Conservation (phyloP, 2,329 filamentous ascomycete species). For the Fusarium mangiferae region DNA sequence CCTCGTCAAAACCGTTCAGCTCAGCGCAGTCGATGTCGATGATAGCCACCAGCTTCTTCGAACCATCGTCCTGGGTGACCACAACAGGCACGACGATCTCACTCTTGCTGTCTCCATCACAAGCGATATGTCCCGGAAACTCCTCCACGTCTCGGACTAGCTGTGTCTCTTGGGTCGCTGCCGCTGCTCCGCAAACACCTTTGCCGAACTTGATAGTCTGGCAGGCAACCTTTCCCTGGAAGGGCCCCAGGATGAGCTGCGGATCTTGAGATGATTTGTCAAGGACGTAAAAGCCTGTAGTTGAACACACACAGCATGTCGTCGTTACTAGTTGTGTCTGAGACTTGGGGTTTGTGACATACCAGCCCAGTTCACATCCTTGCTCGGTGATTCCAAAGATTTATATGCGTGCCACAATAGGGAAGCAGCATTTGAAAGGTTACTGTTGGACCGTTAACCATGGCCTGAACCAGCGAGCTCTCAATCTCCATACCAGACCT, state of each 20-base stretch:
- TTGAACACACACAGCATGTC: conserved; percentile 2
- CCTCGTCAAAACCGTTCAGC: conserved; percentile 72
- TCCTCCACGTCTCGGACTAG: conserved; percentile 75
- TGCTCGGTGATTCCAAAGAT: conserved; percentile 73
- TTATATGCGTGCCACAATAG: conserved; percentile 84
- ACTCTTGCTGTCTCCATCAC: conserved; percentile 78
- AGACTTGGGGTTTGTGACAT: conserved; percentile 25
- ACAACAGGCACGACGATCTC: conserved; percentile 85
- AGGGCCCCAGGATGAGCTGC: conserved; percentile 80
- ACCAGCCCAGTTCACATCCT: conserved; percentile 81
- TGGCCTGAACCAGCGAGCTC: not conserved
- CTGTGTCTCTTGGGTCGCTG: conserved; percentile 69
- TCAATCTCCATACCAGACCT: conserved; percentile 43
- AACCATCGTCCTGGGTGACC: conserved; percentile 43
- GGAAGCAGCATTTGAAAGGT: conserved; percentile 79
- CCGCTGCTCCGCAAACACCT: conserved; percentile 81
- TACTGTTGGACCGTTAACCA: conserved; percentile 59
- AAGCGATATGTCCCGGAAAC: conserved; percentile 85
- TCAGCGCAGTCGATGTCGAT: conserved; percentile 83
- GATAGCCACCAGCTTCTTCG: conserved; percentile 71
- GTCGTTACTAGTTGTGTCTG: conserved; percentile 11
- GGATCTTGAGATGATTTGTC: conserved; percentile 58
- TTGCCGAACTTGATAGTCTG: conserved; percentile 78
- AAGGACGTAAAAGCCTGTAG: conserved; percentile 76
- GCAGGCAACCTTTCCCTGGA: conserved; percentile 83